Evolutionary conservation across 2,329 filamentous ascomycete genomes (phyloP), one percentile per base, ranked within the genome.

Genomic region (Botrytis fabae): DNA sequence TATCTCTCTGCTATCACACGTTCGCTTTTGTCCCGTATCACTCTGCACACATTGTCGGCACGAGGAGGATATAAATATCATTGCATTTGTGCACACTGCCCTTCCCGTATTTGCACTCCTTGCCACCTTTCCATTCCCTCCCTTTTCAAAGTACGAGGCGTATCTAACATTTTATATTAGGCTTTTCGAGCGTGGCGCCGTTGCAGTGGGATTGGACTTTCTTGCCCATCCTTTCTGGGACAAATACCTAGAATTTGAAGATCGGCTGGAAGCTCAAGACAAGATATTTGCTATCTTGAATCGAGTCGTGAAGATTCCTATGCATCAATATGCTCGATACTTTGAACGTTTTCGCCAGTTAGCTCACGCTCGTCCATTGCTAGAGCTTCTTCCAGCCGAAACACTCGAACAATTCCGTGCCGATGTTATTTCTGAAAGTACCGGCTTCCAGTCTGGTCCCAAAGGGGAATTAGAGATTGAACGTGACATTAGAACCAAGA

Each of bases 171-270:
- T 71, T 25, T 9, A 25, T 61, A 40, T 69, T 81, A 99, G 96
- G 78, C 88, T 98, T 14, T 98, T 98, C 81, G 95, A 99, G 82
- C 93, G 96, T 77, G 96, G 92, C 75, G 93, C 94, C 42, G 88
- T 88, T 44, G 91, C 89, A 78, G 94, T 97, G 59, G 96, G 96
- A 25, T 87, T 98, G 28, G 96, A 99, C 83, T 99, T 97, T 81
- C 87, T 97, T 44, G 92, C 95, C 2, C 94, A 98, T 81, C 94
- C 94, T 1, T 98, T 99, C 84, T 99, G 96, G 96, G 96, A 99
- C 83, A 98, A 97, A 83, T 99, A 97, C 80, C 90, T 99, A 76
- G 96, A 98, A 81, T 98, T 97, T 79, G 96, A 98, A 81, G 95
- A 98, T 81, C 92, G 95, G 2, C 86, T 95, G 75, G 94, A 97